A percentile compares a stretch with the other conserved stretches of the same genome.
These are phyloP conservation scores for Ceriops zippeliana DNA, from an alignment of 345 rosid species.

Conservation along the genomic window DNA sequence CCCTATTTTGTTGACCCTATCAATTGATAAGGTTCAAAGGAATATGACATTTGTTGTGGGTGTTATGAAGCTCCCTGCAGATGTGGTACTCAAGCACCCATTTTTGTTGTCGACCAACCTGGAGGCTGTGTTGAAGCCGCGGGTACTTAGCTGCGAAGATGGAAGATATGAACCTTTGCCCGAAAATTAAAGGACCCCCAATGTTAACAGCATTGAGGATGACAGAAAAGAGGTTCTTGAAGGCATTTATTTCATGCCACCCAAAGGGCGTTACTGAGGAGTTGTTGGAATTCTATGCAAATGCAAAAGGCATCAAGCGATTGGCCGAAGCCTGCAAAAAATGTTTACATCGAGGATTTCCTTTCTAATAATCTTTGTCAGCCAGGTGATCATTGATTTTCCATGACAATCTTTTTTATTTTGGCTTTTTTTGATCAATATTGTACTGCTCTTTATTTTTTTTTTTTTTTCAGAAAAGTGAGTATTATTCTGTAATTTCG, in stretches of 20 bases:
- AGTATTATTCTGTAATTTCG: too few species aligned
- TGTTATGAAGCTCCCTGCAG: conserved; percentile 60
- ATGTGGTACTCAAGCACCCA: conserved; percentile 44
- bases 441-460: too few species aligned
- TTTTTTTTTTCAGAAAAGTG: too few species aligned
- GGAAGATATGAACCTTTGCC: conserved; percentile 55
- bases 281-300: conserved; percentile 49
- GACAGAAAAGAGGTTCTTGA: conserved; percentile 58
- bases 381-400: too few species aligned
- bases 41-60: conserved; percentile 76
- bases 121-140: conserved; percentile 58
- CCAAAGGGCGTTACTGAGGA: conserved; percentile 46
- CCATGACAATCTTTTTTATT: too few species aligned
- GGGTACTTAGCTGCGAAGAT: conserved; percentile 52
- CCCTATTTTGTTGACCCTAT: conserved; percentile 54
- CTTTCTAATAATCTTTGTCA: conserved; percentile 39
- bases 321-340: conserved; percentile 63
- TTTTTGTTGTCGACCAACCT: conserved; percentile 50
- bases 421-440: too few species aligned
- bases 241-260: conserved; percentile 57
- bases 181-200: conserved; percentile 36
- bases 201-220: conserved; percentile 57
- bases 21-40: conserved; percentile 77
- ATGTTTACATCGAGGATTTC: conserved; percentile 47
- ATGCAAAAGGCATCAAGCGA: conserved; percentile 48